Base-by-base conservation (phyloP, 495 filamentous ascomycete species). In the Glonium stellatum region DNA sequence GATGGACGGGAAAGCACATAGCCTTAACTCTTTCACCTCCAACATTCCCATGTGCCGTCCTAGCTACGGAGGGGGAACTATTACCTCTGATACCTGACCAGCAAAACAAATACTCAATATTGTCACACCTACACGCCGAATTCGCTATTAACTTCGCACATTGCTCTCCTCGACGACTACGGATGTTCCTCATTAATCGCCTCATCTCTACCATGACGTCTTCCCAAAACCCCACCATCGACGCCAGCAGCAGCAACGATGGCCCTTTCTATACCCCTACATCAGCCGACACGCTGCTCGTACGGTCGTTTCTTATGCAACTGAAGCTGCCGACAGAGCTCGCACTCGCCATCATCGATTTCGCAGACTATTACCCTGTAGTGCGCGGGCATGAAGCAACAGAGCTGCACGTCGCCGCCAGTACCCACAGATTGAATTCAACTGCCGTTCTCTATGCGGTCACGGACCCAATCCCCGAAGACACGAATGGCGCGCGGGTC, bases 281-380 rank as follows among this genome's bases (percentile, higher is more conserved):
- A 8, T 9, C n/a, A 1, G 25, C 21, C 1, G 48, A 51, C 8
- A 51, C 48, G 13, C 21, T 51, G 18, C 48, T 51, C 9, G 48
- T 51, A 0, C 48, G 48, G 18, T 51, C 48, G 19, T 25, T 23
- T 23, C 48, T 51, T 11, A 15, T 27, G 8, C 48, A 27, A 8
- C 48, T 51, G 13, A 51, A 51, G 19, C 48, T 51, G 13, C 48
- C 48, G 18, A 51, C 48, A 18, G 48, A 51, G 19, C 48, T 51
- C 48, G 48, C 48, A 5, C 48, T 51, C 48, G 25, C 48, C 15
- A 25, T 51, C 18, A 51, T 51, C 10, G 48, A 51, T 27, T 25
- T 25, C 48, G 48, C 48, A 0, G 18, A 51, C 5, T 51, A 51
- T 22, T 51, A 51, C 25, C 48, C 48, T 15, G 15, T 51, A 6